Percentiles rank a stretch among this genome's conserved stretches.
These are phyloP conservation scores for Chondrostereum purpureum DNA, from an alignment of 1,284 basidiomycete genomes.

Conservation along the genomic window DNA sequence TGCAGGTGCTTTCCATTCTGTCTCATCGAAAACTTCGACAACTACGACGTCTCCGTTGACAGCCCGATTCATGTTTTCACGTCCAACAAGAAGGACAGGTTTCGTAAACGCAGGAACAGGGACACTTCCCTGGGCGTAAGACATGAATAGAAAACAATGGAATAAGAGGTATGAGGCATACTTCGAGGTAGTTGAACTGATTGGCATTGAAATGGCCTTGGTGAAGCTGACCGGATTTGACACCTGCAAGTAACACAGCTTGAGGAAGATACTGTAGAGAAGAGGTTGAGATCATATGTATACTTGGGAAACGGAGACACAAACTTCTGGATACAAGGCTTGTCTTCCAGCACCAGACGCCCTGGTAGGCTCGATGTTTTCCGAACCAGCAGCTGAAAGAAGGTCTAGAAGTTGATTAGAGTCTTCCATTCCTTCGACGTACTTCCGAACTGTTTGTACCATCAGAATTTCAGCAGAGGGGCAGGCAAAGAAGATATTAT, in stretches of 20 bases:
- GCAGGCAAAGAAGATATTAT: constrained; percentile 10
- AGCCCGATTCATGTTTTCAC: constrained; percentile 93
- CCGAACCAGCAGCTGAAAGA: constrained; percentile 60
- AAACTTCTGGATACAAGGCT: constrained; percentile 74
- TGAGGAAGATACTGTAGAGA: constrained; percentile 77
- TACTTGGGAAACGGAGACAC: constrained; percentile 13
- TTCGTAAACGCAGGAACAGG: constrained; percentile 67
- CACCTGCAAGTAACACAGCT: constrained; percentile 71
- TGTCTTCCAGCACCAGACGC: constrained; percentile 42
- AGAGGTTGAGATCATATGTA: constrained; percentile 5
- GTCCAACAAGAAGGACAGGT: constrained; percentile 80
- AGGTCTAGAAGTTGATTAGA: constrained; percentile 71
- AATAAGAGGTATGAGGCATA: constrained; percentile 23
- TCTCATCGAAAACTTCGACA: constrained; percentile 82
- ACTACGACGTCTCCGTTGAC: constrained; percentile 93
- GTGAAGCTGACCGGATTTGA: constrained; percentile 80
- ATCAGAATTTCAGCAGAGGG: constrained; percentile 4
- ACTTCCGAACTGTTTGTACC: constrained; percentile 55
- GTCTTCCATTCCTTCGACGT: constrained; percentile 70
- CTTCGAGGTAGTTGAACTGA: constrained; percentile 94
- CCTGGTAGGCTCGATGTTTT: constrained; percentile 55
- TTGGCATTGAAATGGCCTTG: constrained; percentile 96
- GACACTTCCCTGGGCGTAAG: constrained; percentile 64
- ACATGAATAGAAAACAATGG: background rate
- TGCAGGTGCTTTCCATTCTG: constrained; percentile 89